phyloP scores from a whole-genome alignment of 164 flowering plant species.

The Aristolochia contorta region DNA sequence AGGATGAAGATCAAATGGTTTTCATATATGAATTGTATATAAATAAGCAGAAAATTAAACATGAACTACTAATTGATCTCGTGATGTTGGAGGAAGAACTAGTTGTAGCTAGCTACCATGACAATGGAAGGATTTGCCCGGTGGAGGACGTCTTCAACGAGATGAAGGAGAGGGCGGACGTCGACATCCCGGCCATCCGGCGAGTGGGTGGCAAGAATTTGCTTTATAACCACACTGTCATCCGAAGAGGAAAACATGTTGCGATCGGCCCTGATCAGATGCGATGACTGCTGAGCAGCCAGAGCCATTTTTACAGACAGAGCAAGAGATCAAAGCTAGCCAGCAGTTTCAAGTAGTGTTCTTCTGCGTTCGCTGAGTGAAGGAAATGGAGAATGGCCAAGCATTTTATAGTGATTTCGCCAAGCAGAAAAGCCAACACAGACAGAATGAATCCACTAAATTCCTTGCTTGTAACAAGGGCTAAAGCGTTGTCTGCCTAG shows the following conservation, averaged over 20 bases:
- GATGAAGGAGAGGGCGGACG: slow-evolving; percentile 42
- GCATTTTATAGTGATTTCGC: background rate
- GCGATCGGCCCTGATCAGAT: slow-evolving; percentile 14
- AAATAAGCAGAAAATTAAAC: no score
- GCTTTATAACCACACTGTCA: slow-evolving; percentile 49
- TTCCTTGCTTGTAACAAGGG: slow-evolving; percentile 25
- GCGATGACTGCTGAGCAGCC: slow-evolving; percentile 1
- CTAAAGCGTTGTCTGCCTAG: background rate
- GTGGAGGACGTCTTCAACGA: slow-evolving; percentile 48
- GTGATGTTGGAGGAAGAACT: no score
- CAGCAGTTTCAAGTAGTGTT: no score
- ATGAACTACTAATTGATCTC: no score
- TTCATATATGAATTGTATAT: no score
- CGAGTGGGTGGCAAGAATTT: slow-evolving; percentile 43
- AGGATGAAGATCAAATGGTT: no score
- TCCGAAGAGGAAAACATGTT: slow-evolving; percentile 49
- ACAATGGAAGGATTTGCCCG: slow-evolving; percentile 18
- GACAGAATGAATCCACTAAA: slow-evolving; percentile 19
- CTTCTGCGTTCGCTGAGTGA: background rate
- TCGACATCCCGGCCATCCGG: slow-evolving; percentile 52
- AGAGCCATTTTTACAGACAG: no score
- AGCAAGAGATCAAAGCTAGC: no score
- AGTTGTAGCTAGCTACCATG: no score
- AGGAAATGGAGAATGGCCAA: background rate
- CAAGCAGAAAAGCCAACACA: background rate